phyloP scores from a whole-genome alignment of 2,329 filamentous ascomycete genomes.

The Fusarium anguioides region DNA sequence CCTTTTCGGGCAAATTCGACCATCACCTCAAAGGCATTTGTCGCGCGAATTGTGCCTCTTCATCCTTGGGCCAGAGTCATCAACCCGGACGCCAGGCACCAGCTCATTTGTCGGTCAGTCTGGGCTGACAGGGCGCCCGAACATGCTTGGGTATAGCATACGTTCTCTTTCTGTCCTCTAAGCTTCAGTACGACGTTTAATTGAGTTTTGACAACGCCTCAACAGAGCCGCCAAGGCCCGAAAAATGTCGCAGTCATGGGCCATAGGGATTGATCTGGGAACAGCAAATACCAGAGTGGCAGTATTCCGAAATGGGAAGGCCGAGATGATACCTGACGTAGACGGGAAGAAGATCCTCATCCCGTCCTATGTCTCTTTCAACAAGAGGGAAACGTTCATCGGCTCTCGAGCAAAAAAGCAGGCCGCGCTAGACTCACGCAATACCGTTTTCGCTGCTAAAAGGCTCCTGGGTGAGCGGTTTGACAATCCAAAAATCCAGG shows the following conservation, averaged over 20 bases:
- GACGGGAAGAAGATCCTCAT: background rate
- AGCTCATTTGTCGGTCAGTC: background rate
- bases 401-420: background rate
- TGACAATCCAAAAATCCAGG: background rate
- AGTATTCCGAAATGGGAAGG: background rate
- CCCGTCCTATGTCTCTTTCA: background rate
- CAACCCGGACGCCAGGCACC: background rate
- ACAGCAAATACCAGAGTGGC: slow-evolving; percentile 4
- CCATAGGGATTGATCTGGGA: slow-evolving; percentile 8
- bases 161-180: no score
- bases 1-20: background rate
- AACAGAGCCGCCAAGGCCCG: background rate
- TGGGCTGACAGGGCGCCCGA: background rate
- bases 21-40: background rate
- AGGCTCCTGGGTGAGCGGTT: background rate
- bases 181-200: background rate
- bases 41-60: background rate
- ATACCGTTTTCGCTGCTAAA: background rate
- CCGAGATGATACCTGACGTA: slow-evolving; percentile 5
- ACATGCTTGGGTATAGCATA: background rate
- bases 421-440: background rate
- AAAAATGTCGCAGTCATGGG: background rate
- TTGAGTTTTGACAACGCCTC: background rate
- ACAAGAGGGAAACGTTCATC: background rate
- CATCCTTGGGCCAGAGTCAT: no score